A percentile compares a stretch with the other conserved stretches of the same genome.
Evolutionary conservation across 441 rosid species (phyloP).

Genomic region (Geranium incanum): DNA sequence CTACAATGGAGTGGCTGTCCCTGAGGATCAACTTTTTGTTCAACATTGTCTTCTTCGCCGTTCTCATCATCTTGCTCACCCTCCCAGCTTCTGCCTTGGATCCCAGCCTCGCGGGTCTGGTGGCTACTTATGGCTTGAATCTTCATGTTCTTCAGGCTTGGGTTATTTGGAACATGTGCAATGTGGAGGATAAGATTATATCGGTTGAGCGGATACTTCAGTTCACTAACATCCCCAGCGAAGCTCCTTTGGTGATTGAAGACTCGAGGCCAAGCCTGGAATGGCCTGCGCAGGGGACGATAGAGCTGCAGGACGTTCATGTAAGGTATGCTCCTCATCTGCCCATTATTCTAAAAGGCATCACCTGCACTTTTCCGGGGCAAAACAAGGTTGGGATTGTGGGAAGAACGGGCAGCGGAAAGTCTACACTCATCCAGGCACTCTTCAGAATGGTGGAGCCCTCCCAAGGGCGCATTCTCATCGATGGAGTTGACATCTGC

Average conservation of each 20-base stretch:
- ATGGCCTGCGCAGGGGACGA: constrained; percentile 49
- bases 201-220: constrained; percentile 61
- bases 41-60: constrained; percentile 52
- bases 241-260: constrained; percentile 46
- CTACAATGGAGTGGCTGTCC: constrained; percentile 61
- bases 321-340: constrained; percentile 42
- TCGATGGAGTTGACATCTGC: constrained; percentile 51
- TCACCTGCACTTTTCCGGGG: constrained; percentile 51
- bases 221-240: constrained; percentile 43
- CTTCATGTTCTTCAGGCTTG: constrained; percentile 55
- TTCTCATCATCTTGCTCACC: constrained; percentile 45
- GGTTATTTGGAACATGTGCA: constrained; percentile 69
- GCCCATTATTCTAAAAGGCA: constrained; percentile 53
- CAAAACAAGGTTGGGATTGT: constrained; percentile 56
- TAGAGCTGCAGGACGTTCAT: constrained; percentile 38
- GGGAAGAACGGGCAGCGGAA: constrained; percentile 71
- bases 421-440: constrained; percentile 64
- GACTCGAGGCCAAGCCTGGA: constrained; percentile 30
- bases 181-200: constrained; percentile 65
- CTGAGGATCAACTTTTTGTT: constrained; percentile 55
- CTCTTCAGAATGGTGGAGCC: constrained; percentile 59
- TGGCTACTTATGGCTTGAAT: constrained; percentile 50
- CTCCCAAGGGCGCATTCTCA: constrained; percentile 39
- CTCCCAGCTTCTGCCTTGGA: constrained; percentile 44
- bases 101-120: constrained; percentile 48